Percentiles rank a stretch among this genome's conserved stretches.
Evolutionary conservation across 257 asterid species (phyloP).

Genomic region (Solanum paucissectum): DNA sequence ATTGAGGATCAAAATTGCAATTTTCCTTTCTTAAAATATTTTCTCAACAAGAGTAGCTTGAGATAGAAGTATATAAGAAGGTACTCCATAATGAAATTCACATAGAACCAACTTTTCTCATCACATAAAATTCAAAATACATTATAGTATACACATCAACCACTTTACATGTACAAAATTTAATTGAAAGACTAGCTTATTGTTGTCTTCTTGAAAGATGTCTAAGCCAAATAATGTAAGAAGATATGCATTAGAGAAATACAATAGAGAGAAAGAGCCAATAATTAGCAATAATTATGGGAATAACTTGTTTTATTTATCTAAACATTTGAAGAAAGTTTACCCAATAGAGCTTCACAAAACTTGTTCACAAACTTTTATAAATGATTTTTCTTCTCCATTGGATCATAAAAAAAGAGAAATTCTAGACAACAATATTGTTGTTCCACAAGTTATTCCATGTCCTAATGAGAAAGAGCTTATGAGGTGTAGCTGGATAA

Average conservation of each 20-base stretch:
- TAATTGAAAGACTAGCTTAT: background rate
- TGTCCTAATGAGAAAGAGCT: slow-evolving; percentile 29
- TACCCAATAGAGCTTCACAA: slow-evolving; percentile 56
- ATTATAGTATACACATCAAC: slow-evolving; percentile 7
- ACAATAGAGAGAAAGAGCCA: slow-evolving; percentile 32
- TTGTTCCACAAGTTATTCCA: background rate
- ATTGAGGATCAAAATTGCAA: background rate
- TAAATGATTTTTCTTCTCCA: slow-evolving; percentile 48
- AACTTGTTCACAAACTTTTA: slow-evolving; percentile 48
- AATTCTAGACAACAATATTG: slow-evolving; percentile 3
- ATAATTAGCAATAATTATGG: slow-evolving; percentile 9
- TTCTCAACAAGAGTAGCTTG: background rate
- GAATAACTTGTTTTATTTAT: background rate
- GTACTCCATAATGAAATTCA: slow-evolving; percentile 26
- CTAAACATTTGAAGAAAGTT: slow-evolving; percentile 43
- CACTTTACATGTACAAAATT: slow-evolving; percentile 1
- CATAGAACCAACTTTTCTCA: slow-evolving; percentile 28
- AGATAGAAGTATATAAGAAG: background rate
- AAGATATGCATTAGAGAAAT: slow-evolving; percentile 20
- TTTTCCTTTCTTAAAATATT: background rate
- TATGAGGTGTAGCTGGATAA: slow-evolving; percentile 79
- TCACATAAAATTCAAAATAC: background rate
- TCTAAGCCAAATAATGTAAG: slow-evolving; percentile 29
- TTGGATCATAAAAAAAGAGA: slow-evolving; percentile 37
- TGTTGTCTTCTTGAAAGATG: slow-evolving; percentile 1